These are phyloP conservation scores for Exophiala dermatitidis DNA, from an alignment of 2,329 filamentous ascomycete species.

Conservation along the genomic window DNA sequence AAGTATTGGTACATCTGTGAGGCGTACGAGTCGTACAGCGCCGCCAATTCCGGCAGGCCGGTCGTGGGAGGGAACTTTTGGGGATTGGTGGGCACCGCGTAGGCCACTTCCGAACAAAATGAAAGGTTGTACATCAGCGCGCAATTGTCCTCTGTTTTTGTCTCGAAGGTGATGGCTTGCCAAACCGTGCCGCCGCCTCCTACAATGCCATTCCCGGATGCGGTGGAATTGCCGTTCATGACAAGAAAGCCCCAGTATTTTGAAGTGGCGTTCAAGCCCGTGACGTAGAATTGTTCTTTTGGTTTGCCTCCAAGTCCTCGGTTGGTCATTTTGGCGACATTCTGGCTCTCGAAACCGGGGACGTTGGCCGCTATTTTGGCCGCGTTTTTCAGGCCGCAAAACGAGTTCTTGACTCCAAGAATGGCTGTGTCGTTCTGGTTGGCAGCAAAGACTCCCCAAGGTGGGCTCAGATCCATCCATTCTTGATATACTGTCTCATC, in stretches of 20 bases:
- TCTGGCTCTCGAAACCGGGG: constrained; percentile 44
- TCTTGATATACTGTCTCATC: constrained; percentile 44
- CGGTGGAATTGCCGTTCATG: constrained; percentile 50
- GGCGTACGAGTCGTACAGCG: constrained; percentile 73
- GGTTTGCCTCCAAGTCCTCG: constrained; percentile 60
- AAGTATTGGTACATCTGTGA: constrained; percentile 66
- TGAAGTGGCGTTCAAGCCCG: constrained; percentile 63
- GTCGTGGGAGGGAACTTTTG: constrained; percentile 44
- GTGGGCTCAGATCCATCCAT: constrained; percentile 52
- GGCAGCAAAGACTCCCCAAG: constrained; percentile 71
- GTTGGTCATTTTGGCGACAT: constrained; percentile 57
- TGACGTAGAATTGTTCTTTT: constrained; percentile 83
- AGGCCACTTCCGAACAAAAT: constrained; percentile 83
- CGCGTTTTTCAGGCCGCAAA: constrained; percentile 66
- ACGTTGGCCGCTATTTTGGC: constrained; percentile 57
- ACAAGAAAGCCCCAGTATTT: constrained; percentile 68
- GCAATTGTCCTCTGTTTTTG: constrained; percentile 74
- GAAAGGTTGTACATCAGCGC: constrained; percentile 77
- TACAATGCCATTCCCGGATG: constrained; percentile 47
- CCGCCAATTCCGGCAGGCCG: constrained; percentile 54
- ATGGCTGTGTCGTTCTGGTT: constrained; percentile 54
- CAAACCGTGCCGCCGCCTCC: constrained; percentile 74
- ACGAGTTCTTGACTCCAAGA: constrained; percentile 67
- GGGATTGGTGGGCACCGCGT: constrained; percentile 79
- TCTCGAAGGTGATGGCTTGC: constrained; percentile 63